These are phyloP conservation scores for Fusarium illudens DNA, from an alignment of 2,329 filamentous ascomycete species.

Conservation along the genomic window DNA sequence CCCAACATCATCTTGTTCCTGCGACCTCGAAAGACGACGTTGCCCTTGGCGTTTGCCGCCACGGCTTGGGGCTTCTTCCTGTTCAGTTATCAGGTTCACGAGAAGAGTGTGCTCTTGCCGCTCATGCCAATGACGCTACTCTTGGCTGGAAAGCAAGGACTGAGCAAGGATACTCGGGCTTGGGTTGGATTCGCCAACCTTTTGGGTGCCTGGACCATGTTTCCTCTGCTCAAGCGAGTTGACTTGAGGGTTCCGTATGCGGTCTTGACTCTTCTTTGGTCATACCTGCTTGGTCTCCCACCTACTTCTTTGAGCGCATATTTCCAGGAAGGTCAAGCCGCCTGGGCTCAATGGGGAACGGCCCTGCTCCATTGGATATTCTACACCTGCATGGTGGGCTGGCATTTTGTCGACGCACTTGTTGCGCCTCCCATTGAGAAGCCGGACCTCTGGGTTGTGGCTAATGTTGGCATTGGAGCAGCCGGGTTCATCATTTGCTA, in stretches of 20 bases:
- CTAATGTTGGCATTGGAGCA: conserved; percentile 86
- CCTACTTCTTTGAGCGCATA: conserved; percentile 78
- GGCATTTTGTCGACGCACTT: conserved; percentile 81
- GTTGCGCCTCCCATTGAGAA: conserved; percentile 75
- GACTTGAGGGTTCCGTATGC: conserved; percentile 85
- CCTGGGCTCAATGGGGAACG: conserved; percentile 61
- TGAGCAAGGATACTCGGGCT: conserved; percentile 78
- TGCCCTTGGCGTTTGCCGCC: conserved; percentile 82
- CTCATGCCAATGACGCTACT: conserved; percentile 93
- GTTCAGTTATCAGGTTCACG: conserved; percentile 97
- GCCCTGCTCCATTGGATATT: conserved; percentile 76
- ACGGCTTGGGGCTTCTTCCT: conserved; percentile 98
- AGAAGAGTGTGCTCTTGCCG: conserved; percentile 94
- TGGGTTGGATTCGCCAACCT: conserved; percentile 98
- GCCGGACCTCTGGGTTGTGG: conserved; percentile 93
- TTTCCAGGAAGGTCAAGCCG: conserved; percentile 57
- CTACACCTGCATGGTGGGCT: conserved; percentile 79
- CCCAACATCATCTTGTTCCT: conserved; percentile 83
- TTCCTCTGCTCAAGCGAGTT: conserved; percentile 86
- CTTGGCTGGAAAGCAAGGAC: conserved; percentile 78
- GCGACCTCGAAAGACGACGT: conserved; percentile 76
- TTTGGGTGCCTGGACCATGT: conserved; percentile 91
- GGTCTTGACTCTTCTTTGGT: conserved; percentile 87
- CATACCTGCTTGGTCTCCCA: conserved; percentile 87
- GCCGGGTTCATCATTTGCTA: conserved; percentile 89